Evolutionary conservation across 2,329 filamentous ascomycete genomes (phyloP).

Genomic region (Massarina eburnea): DNA sequence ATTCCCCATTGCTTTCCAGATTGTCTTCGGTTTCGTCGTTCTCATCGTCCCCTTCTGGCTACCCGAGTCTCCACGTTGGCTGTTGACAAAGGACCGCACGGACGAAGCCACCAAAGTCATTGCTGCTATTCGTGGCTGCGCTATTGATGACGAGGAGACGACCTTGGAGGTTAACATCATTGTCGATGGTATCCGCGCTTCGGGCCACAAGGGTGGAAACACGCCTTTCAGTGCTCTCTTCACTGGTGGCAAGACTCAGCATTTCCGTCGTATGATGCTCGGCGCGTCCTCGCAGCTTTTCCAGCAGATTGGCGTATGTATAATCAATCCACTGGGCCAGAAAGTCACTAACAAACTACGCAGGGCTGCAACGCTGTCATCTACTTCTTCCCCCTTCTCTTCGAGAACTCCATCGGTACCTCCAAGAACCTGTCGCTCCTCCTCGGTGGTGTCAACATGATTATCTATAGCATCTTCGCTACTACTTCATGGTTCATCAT

Average conservation of each 20-base stretch:
- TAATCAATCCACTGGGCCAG: background rate
- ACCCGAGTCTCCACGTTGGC: conserved; percentile 67
- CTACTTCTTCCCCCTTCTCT: conserved; percentile 48
- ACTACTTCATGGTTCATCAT: conserved; percentile 65
- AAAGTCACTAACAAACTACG: background rate
- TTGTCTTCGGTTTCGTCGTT: conserved; percentile 53
- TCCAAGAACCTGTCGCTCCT: conserved; percentile 46
- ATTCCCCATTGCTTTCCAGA: conserved; percentile 58
- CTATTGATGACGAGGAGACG: conserved; percentile 59
- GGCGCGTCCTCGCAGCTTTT: conserved; percentile 52
- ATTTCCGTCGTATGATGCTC: conserved; percentile 65
- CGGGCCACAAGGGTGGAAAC: conserved; percentile 44
- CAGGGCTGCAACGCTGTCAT: conserved; percentile 45
- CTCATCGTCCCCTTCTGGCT: conserved; percentile 60
- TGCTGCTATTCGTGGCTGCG: conserved; percentile 51
- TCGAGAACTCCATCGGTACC: conserved; percentile 54
- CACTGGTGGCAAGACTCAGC: conserved; percentile 65
- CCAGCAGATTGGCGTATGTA: conserved; percentile 28
- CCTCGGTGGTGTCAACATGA: conserved; percentile 55
- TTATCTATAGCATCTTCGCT: conserved; percentile 58
- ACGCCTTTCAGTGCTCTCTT: conserved; percentile 57
- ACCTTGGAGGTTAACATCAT: conserved; percentile 65
- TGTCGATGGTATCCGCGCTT: conserved; percentile 56
- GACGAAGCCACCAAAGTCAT: conserved; percentile 61
- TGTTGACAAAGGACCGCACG: conserved; percentile 64